Evolutionary conservation across 148 eudicot genomes (phyloP).

Genomic region (Vaccinium macrocarpon): DNA sequence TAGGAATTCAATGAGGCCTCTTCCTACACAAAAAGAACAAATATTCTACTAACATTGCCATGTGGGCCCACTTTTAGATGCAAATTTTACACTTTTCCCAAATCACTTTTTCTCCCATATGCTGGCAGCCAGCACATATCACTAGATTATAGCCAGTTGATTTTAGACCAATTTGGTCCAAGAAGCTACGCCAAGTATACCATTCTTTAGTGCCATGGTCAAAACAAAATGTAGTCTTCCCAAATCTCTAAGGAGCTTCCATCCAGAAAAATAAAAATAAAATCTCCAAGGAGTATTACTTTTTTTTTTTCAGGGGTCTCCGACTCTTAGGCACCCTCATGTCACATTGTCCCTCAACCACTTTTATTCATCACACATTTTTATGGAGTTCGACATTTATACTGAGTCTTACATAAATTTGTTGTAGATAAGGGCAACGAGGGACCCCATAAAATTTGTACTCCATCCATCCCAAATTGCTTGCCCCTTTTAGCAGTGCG

Average conservation of each 20-base stretch:
- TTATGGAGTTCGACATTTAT: too few species aligned
- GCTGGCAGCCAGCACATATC: constrained; percentile 9
- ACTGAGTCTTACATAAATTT: too few species aligned
- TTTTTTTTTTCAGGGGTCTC: too few species aligned
- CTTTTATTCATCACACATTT: too few species aligned
- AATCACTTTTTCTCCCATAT: not conserved
- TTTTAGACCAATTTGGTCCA: not conserved
- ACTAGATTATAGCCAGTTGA: not conserved
- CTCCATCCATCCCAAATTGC: too few species aligned
- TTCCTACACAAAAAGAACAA: not conserved
- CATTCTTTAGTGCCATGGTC: not conserved
- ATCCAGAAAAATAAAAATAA: too few species aligned
- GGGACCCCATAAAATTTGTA: too few species aligned
- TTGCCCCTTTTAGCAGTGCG: too few species aligned
- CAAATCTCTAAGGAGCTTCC: not conserved
- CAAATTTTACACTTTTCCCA: constrained; percentile 1
- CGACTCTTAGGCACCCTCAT: too few species aligned
- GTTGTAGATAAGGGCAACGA: too few species aligned
- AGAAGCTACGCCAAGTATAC: not conserved
- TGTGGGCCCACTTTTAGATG: not conserved
- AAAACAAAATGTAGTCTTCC: not conserved
- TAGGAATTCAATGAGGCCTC: not conserved
- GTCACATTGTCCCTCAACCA: too few species aligned
- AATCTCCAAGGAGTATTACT: too few species aligned
- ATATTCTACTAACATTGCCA: not conserved